Conservation (phyloP, 495 filamentous ascomycete species). For the Cryomyces minteri region DNA sequence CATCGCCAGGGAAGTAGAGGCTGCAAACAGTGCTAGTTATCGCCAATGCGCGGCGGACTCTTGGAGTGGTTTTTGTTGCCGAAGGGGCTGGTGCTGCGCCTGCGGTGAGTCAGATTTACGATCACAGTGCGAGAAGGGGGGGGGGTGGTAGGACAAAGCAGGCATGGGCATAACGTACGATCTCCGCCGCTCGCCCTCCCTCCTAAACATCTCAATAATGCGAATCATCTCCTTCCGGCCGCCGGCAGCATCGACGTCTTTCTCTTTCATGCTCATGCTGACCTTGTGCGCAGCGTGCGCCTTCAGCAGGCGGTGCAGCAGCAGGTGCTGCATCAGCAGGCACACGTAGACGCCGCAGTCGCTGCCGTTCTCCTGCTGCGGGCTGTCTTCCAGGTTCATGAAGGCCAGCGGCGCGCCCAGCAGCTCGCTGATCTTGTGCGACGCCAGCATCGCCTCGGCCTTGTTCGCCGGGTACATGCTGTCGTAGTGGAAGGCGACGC, state of each 20-base stretch:
- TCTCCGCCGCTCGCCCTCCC: not conserved
- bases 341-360: conserved; percentile 98
- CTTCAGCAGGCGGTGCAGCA: conserved; percentile 62
- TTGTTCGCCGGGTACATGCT: conserved; percentile 62
- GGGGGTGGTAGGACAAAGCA: not conserved
- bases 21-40: not conserved
- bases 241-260: conserved; percentile 53
- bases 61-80: not conserved
- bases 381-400: conserved; percentile 60
- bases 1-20: too few species aligned
- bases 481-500: conserved; percentile 94
- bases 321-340: conserved; percentile 73
- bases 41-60: not conserved
- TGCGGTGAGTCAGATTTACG: not conserved
- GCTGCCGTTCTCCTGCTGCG: conserved; percentile 78
- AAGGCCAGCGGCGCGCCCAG: conserved; percentile 49
- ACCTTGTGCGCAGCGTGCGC: conserved; percentile 64
- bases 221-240: conserved; percentile 76
- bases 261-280: conserved; percentile 79
- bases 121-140: not conserved
- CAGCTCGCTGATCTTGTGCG: conserved; percentile 40
- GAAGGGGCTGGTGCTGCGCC: not conserved
- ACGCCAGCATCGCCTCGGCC: conserved; percentile 46
- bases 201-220: conserved; percentile 20
- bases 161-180: not conserved